A percentile compares a stretch with the other conserved stretches of the same genome.
These are phyloP conservation scores for Arachnopeziza araneosa DNA, from an alignment of 2,329 filamentous ascomycete genomes.

Conservation along the genomic window DNA sequence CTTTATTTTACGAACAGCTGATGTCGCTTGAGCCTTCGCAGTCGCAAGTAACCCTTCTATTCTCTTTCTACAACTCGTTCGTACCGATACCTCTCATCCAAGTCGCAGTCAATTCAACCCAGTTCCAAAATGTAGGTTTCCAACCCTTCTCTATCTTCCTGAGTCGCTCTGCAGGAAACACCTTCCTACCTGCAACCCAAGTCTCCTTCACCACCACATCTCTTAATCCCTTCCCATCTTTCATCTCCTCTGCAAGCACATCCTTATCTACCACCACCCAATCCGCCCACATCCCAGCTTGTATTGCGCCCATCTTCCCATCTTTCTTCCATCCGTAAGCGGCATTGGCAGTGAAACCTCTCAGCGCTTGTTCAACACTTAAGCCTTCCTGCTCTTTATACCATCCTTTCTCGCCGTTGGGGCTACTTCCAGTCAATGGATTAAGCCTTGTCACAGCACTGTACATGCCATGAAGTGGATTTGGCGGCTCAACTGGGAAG, in stretches of 20 bases:
- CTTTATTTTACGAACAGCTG: no score
- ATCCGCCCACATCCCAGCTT: conserved; percentile 57
- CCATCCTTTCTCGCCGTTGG: conserved; percentile 49
- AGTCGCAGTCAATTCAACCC: not conserved
- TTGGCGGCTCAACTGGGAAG: conserved; percentile 65
- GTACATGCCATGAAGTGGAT: conserved; percentile 64
- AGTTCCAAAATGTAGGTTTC: not conserved
- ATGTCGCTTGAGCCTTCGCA: not conserved
- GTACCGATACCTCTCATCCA: not conserved
- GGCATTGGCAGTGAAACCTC: conserved; percentile 55
- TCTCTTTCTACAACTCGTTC: not conserved
- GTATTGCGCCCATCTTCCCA: conserved; percentile 52
- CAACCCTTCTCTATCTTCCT: not conserved
- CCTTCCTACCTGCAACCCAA: conserved; percentile 54
- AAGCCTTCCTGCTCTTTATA: conserved; percentile 50
- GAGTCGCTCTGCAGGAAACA: conserved; percentile 5
- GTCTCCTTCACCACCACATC: conserved; percentile 56
- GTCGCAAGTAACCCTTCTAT: not conserved
- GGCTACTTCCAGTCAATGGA: conserved; percentile 49
- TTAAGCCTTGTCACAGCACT: conserved; percentile 58
- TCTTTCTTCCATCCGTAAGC: conserved; percentile 57
- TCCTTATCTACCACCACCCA: conserved; percentile 64
- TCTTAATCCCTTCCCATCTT: conserved; percentile 45
- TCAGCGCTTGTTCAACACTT: conserved; percentile 51
- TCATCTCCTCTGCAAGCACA: conserved; percentile 38